Evolutionary conservation across 2,329 filamentous ascomycete genomes (phyloP), one percentile per base, ranked within the genome.

Genomic region (Fusarium sp.): DNA sequence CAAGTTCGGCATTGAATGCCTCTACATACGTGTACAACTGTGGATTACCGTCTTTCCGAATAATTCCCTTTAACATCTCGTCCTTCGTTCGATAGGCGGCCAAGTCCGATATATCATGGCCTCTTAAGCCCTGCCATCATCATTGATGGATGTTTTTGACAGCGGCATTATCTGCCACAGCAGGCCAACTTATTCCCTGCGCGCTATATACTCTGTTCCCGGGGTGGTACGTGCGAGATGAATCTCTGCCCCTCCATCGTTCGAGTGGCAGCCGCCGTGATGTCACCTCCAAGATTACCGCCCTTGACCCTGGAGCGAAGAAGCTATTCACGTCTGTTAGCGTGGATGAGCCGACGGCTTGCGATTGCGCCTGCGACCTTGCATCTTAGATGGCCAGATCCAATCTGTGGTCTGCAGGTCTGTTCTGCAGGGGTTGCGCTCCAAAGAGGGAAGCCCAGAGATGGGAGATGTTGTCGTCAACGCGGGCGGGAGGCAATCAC

Each of bases 221-320:
- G 18, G 18, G 13, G 40, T 31, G 15, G 52, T 52, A 53, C 71
- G 56, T 61, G 59, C 50, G 30, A 50, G 53, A 64, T 70, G 44
- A 51, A 46, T 57, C 40, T 39, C 11, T 23, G 57, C 60, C 56
- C 55, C 63, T 57, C 48, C 51, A 71, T 65, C 61, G 51, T 63
- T 62, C 56, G 62, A 66, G 65, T 56, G 44, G 65, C 57, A 55
- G 39, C 27, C 37, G 28, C 48, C 39, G 39, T 71, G 59, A 74
- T 70, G 59, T 70, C 68, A 73, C 44, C 16, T 50, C 18, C 3
- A 53, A 65, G 60, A 71, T 60, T 68, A 68, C 58, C n/a, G 58
- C 54, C 59, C 61, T 27, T 47, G 48, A 54, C 66, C 57, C 44
- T 64, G 40, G 7, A 16, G 50, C 27, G 31, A 41, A 48, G 67